phyloP scores from a whole-genome alignment of 1,284 basidiomycete genomes.

The Irpex rosettiformis region DNA sequence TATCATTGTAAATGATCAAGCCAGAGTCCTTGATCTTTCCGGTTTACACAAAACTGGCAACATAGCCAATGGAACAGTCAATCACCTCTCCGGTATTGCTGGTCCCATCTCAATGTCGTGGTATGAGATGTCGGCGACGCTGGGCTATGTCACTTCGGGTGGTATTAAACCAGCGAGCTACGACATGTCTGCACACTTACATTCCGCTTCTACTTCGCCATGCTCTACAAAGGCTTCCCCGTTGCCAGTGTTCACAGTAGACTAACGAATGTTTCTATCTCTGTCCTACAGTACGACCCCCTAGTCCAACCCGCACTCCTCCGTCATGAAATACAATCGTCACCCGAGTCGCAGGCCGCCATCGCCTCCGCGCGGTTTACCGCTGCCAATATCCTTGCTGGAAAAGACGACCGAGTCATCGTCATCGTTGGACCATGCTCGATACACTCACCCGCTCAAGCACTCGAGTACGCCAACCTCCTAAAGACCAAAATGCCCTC shows the following conservation, averaged over 20 bases:
- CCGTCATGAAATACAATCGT: slow-evolving; percentile 76
- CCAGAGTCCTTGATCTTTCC: too few species aligned
- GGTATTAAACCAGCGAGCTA: background rate
- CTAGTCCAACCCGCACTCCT: slow-evolving; percentile 89
- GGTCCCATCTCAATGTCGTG: background rate
- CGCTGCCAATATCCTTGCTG: slow-evolving; percentile 76
- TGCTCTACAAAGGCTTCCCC: slow-evolving; percentile 11
- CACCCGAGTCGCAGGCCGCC: slow-evolving; percentile 56
- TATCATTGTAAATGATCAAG: background rate
- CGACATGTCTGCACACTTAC: too few species aligned
- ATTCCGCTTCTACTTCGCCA: too few species aligned
- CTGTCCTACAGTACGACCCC: slow-evolving; percentile 76
- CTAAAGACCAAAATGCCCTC: slow-evolving; percentile 68
- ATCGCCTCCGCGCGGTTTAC: slow-evolving; percentile 79
- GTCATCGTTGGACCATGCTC: slow-evolving; percentile 97
- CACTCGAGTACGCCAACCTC: slow-evolving; percentile 84
- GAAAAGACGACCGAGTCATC: slow-evolving; percentile 81
- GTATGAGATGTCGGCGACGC: background rate
- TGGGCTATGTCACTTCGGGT: background rate
- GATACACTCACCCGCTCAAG: slow-evolving; percentile 88
- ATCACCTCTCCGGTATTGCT: background rate
- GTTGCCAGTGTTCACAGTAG: slow-evolving; percentile 4
- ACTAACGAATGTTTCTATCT: slow-evolving; percentile 12
- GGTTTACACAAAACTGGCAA: too few species aligned
- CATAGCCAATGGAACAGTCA: background rate